Base-by-base conservation (phyloP, 2,329 filamentous ascomycete genomes). In the Sclerotinia minor region DNA sequence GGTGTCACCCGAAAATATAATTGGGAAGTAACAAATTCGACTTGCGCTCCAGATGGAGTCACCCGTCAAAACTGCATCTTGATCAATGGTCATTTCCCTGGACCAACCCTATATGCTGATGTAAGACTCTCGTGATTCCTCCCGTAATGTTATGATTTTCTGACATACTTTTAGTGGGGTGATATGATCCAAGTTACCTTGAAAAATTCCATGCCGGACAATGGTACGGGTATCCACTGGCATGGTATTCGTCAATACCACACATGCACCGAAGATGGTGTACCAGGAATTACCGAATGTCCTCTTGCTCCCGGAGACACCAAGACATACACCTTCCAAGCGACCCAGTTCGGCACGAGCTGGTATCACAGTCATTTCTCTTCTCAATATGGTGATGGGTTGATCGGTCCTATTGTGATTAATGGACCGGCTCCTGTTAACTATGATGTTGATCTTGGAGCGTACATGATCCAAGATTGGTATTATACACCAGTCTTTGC, bases 321-420 rank as follows among this genome's bases (percentile, higher is more conserved):
- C 17, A 76, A 75, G 68, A 78, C 75, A 8, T 81, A 81, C 70
- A 75, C 70, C 8, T 72, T 71, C 45, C 67, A 67, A 45, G 67
- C 64, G 3, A 69, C 67, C 24, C 70, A 71, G 50, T 68, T 53
- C 41, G 70, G 70, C 53, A 71, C 65, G 53, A 66, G 32, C 41
- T 70, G 69, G 69, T 87, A 87, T 67, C 86, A 89, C 75, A 84
- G 82, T 1, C 86, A 88, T 73, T 84, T 84, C 71, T 78, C 78
- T 9, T 71, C 75, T n/a, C 79, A 81, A 70, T 80, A 80, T 65
- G 76, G 76, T 79, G 79, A 76, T 80, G 87, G 87, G 0, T 76
- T 88, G 0, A 79, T 84, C 49, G 87, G 87, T 45, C 49, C 44
- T 32, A 41, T 70, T 7, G 38, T 69, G 5, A 64, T 70, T 7